Percentiles rank a stretch among this genome's conserved stretches.
Conservation (phyloP, 768 basidiomycete species). For the Daedaleopsis sinensis region DNA sequence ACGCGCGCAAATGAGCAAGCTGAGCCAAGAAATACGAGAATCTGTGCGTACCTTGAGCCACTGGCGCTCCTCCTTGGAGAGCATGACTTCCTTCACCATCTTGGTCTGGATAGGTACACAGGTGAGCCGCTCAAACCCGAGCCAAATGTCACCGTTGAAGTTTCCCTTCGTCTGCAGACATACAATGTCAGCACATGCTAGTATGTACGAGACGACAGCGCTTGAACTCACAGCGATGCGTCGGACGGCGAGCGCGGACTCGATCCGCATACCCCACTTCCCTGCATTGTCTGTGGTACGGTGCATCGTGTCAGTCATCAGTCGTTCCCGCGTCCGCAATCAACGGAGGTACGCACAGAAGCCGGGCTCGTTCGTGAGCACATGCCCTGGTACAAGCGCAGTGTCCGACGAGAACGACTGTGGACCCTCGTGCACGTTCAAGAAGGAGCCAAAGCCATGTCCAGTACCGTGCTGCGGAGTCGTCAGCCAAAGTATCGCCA, state of each 20-base stretch:
- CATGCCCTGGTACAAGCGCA: constrained; percentile 81
- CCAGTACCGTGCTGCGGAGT: constrained; percentile 81
- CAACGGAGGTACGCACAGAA: constrained; percentile 63
- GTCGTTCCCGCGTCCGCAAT: background rate
- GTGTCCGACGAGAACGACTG: constrained; percentile 73
- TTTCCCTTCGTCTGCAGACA: constrained; percentile 62
- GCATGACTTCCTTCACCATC: constrained; percentile 84
- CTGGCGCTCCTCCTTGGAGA: constrained; percentile 81
- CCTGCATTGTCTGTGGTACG: constrained; percentile 59
- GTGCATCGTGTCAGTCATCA: background rate
- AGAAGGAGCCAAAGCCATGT: constrained; percentile 86
- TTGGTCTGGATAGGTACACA: constrained; percentile 92
- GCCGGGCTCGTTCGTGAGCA: constrained; percentile 94
- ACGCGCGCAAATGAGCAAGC: background rate
- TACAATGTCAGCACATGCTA: no score
- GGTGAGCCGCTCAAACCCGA: constrained; percentile 90
- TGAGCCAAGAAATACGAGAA: background rate
- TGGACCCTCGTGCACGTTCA: constrained; percentile 85
- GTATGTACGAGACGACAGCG: constrained; percentile 15
- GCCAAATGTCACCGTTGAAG: constrained; percentile 78
- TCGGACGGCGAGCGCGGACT: constrained; percentile 80
- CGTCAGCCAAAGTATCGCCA: background rate
- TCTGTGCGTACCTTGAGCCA: constrained; percentile 75
- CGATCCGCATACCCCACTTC: constrained; percentile 90
- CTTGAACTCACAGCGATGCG: constrained; percentile 52